Evolutionary conservation across 169 alveolate genomes (phyloP).

Genomic region (Plasmodium berghei): DNA sequence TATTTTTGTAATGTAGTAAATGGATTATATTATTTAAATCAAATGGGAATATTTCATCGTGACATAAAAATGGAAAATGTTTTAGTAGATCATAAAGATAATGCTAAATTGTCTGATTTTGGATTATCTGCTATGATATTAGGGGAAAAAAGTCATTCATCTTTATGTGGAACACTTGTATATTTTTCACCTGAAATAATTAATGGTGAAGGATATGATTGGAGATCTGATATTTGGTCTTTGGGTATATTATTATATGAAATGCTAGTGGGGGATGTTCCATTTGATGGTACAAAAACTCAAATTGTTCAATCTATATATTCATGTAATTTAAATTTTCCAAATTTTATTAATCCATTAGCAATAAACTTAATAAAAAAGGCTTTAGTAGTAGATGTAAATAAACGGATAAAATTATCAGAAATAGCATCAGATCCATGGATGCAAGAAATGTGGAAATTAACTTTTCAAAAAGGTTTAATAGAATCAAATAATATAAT

Average conservation of each 20-base stretch:
- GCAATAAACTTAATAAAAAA: conserved; percentile 67
- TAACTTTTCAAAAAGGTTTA: conserved; percentile 51
- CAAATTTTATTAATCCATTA: conserved; percentile 58
- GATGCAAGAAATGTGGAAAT: conserved; percentile 78
- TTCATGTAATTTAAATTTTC: conserved; percentile 74
- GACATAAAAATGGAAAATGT: conserved; percentile 84
- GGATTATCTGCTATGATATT: conserved; percentile 75
- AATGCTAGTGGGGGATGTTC: conserved; percentile 91
- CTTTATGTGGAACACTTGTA: conserved; percentile 94
- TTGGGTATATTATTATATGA: conserved; percentile 93
- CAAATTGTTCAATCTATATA: conserved; percentile 62
- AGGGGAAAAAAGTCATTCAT: conserved; percentile 56
- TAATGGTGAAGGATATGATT: conserved; percentile 88
- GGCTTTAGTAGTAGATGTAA: conserved; percentile 67
- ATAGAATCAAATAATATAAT: not conserved
- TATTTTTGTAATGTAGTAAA: conserved; percentile 72
- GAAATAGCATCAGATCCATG: conserved; percentile 70
- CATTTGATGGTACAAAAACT: conserved; percentile 86
- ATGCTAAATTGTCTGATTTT: conserved; percentile 79
- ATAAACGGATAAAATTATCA: conserved; percentile 50
- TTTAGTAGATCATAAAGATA: conserved; percentile 75
- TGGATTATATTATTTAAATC: conserved; percentile 73
- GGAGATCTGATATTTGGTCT: conserved; percentile 92
- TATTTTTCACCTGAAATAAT: conserved; percentile 95
- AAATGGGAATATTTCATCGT: conserved; percentile 81